Evolutionary conservation across 1,284 basidiomycete genomes (phyloP).

Genomic region (Fomes fomentarius): DNA sequence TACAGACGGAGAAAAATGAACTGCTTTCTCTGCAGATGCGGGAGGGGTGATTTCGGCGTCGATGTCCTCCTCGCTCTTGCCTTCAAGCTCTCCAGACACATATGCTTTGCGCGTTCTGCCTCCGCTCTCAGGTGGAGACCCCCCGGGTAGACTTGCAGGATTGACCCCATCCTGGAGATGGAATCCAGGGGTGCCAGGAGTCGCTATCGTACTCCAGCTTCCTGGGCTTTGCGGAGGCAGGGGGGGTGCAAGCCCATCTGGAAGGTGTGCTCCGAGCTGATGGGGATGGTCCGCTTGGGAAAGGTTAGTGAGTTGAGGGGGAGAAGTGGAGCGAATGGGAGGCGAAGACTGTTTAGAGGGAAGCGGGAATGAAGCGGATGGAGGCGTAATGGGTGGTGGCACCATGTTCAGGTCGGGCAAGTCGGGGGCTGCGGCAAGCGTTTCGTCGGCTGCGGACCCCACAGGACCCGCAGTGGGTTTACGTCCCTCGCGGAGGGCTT

Average conservation of each 20-base stretch:
- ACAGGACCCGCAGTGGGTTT: conserved; percentile 70
- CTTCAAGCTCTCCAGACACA: conserved; percentile 34
- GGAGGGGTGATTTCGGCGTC: conserved; percentile 21
- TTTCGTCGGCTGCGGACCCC: conserved; percentile 37
- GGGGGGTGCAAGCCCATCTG: conserved; percentile 18
- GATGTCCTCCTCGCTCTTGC: conserved; percentile 20
- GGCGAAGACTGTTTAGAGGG: conserved; percentile 23
- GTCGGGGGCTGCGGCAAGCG: not conserved
- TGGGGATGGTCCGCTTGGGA: conserved; percentile 7
- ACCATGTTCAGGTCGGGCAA: conserved; percentile 12
- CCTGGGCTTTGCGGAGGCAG: conserved; percentile 45
- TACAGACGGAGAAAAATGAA: conserved; percentile 52
- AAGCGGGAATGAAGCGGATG: conserved; percentile 21
- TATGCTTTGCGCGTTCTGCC: conserved; percentile 11
- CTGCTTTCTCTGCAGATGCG: conserved; percentile 38
- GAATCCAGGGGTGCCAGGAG: conserved; percentile 47
- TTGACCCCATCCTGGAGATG: conserved; percentile 1
- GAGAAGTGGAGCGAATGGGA: conserved; percentile 21
- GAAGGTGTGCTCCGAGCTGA: conserved; percentile 11
- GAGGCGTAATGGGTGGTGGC: conserved; percentile 21
- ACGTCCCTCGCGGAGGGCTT: conserved; percentile 86
- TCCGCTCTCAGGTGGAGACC: not conserved
- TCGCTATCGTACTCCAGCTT: conserved; percentile 66
- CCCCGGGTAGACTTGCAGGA: not conserved
- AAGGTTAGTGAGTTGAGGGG: conserved; percentile 23